Conservation (phyloP, 2,329 filamentous ascomycete genomes). For the Penicillium verrucosum region DNA sequence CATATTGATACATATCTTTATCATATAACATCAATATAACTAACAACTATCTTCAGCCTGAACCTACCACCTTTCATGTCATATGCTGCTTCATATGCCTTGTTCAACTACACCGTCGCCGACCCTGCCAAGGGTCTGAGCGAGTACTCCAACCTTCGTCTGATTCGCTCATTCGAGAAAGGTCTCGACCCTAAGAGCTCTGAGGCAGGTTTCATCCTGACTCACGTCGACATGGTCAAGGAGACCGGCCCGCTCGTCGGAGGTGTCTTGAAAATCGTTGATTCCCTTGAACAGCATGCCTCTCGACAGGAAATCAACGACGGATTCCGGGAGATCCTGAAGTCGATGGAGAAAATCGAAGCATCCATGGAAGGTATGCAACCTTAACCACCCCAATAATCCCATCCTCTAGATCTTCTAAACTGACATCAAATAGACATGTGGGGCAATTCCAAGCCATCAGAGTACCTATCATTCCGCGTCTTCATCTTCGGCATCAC, state of each 20-base stretch:
- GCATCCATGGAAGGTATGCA: constrained; percentile 68
- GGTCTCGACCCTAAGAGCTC: constrained; percentile 83
- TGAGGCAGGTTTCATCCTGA: constrained; percentile 93
- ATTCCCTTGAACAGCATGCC: constrained; percentile 49
- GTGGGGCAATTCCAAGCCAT: constrained; percentile 84
- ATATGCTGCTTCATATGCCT: constrained; percentile 63
- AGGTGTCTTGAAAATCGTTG: constrained; percentile 66
- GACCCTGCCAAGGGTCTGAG: constrained; percentile 53
- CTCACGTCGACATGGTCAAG: constrained; percentile 92
- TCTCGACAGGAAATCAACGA: constrained; percentile 61
- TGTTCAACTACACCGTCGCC: constrained; percentile 63
- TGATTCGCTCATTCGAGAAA: constrained; percentile 87
- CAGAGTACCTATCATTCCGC: constrained; percentile 82
- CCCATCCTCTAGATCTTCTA: background rate
- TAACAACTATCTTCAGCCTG: constrained; percentile 42
- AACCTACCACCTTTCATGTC: constrained; percentile 94
- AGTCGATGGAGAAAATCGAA: constrained; percentile 68
- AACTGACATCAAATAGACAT: constrained; percentile 54
- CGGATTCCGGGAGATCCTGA: constrained; percentile 60
- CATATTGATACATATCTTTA: background rate
- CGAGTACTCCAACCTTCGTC: constrained; percentile 64
- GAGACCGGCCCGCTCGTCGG: constrained; percentile 75
- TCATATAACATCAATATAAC: constrained; percentile 1
- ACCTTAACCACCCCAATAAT: background rate
- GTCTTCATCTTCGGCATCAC: constrained; percentile 98